Evolutionary conservation across 139 green algal genomes (phyloP).

Genomic region (Astrephomene gubernaculifera): DNA sequence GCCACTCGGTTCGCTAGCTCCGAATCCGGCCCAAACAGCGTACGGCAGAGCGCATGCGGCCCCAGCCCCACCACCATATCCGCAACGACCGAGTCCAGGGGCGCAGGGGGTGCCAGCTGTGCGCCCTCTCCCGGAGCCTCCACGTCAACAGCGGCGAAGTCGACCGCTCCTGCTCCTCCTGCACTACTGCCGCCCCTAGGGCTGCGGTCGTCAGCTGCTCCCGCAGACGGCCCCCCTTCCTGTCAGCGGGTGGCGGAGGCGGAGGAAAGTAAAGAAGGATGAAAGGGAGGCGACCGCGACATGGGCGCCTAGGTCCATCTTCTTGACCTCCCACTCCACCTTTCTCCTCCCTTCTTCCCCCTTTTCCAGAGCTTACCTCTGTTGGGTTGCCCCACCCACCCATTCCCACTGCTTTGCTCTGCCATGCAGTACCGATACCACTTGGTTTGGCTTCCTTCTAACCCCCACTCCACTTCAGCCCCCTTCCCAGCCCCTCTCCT

Average conservation of each 20-base stretch:
- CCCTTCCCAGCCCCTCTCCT: not conserved
- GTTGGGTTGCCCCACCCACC: not conserved
- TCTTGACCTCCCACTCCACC: not conserved
- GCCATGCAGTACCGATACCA: too few relatives aligned
- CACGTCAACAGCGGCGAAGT: constrained; percentile 2
- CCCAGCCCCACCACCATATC: not conserved
- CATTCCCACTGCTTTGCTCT: too few relatives aligned
- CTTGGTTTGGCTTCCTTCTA: too few relatives aligned
- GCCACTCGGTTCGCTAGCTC: too few relatives aligned
- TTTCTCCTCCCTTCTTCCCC: too few relatives aligned
- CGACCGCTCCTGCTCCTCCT: not conserved
- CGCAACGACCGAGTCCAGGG: not conserved
- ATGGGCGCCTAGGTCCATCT: not conserved
- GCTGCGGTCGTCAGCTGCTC: too few relatives aligned
- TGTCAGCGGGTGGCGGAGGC: too few relatives aligned
- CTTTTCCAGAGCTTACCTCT: too few relatives aligned
- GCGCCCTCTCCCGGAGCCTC: not conserved
- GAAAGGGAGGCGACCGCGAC: not conserved
- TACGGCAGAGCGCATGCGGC: not conserved
- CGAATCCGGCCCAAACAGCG: too few relatives aligned
- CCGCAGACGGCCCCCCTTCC: too few relatives aligned
- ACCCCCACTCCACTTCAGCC: not conserved
- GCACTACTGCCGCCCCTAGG: too few relatives aligned
- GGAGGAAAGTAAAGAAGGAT: too few relatives aligned
- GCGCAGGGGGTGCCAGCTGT: not conserved